Base-by-base conservation (phyloP, 1,284 basidiomycete species). In the Lignosus rhinocerotis region DNA sequence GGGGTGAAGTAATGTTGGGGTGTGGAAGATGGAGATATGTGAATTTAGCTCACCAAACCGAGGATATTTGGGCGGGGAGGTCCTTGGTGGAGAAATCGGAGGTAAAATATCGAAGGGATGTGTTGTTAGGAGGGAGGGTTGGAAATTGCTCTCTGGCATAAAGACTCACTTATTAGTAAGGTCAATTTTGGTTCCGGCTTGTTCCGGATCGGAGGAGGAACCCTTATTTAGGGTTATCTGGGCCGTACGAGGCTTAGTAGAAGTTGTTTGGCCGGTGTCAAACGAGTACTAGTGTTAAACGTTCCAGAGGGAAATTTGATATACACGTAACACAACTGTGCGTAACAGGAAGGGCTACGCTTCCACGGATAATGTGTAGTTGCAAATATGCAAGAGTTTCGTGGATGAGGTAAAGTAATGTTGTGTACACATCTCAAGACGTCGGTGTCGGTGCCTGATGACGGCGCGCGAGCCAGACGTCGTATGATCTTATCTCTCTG, bases 21-120 rank as follows among this genome's bases (percentile, higher is more conserved):
- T 21, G 45, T 51, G 47, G 36, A 47, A 54, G 53, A 48, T 43
- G 25, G 25, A 44, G 42, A 56, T 49, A 30, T 63, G 51, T 34
- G 59, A 61, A 64, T 59, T 64, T 64, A 64, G 62, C 62, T 61
- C 62, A 64, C 62, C 57, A 50, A 57, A 61, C 34, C 17, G 45
- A 43, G 49, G 54, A 59, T 59, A 60, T 60, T 41, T 48, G 57
- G 47, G 47, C 31, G 46, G 55, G 47, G 46, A 53, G 56, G 50
- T 30, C 47, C 53, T 60, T 60, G 55, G 34, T 32, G 34, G 21
- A 36, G 62, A 59, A 61, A 61, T 64, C 59, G 62, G 52, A 61
- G 59, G 62, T 64, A 64, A 63, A 63, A 64, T 64, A 64, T 61
- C 59, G 59, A 55, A 45, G 39, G 53, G 44, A 48, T 53, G 51